A percentile compares a stretch with the other conserved stretches of the same genome.
These are phyloP conservation scores for Magnolia kwangsiensis DNA, from an alignment of 164 flowering plant genomes.

Conservation along the genomic window DNA sequence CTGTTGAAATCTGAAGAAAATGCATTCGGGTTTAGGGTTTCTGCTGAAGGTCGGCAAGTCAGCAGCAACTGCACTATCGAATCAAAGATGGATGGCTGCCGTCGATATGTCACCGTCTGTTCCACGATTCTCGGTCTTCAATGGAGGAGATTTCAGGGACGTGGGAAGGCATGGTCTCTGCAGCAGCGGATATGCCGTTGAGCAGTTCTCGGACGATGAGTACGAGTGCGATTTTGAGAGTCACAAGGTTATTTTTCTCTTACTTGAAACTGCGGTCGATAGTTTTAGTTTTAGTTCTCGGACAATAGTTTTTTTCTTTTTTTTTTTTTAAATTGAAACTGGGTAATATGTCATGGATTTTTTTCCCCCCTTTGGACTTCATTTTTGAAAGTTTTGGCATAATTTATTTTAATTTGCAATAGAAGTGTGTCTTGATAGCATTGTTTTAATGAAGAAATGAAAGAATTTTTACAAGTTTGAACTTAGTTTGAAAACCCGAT, in stretches of 20 bases:
- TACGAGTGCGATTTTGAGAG: constrained; percentile 80
- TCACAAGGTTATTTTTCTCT: constrained; percentile 36
- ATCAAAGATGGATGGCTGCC: background rate
- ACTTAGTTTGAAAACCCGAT: background rate
- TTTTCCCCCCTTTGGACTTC: background rate
- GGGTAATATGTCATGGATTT: too few species aligned
- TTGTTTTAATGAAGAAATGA: background rate
- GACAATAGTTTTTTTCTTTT: too few species aligned
- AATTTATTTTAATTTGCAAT: background rate
- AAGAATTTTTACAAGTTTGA: background rate
- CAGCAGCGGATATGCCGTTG: constrained; percentile 48
- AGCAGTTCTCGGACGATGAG: constrained; percentile 96
- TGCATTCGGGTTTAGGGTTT: constrained; percentile 36
- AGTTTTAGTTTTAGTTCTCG: background rate
- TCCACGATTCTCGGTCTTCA: constrained; percentile 7
- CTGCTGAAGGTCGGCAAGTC: constrained; percentile 21
- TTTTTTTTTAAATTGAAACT: too few species aligned
- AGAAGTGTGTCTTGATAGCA: background rate
- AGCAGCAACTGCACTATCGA: background rate
- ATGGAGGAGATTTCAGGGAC: constrained; percentile 8
- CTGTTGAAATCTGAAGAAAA: constrained; percentile 16
- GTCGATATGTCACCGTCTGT: background rate
- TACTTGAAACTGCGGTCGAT: background rate
- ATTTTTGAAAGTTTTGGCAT: background rate
- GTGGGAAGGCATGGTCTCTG: constrained; percentile 24